Base-by-base conservation (phyloP, 2,329 filamentous ascomycete species). In the Colletotrichum endophyticum region DNA sequence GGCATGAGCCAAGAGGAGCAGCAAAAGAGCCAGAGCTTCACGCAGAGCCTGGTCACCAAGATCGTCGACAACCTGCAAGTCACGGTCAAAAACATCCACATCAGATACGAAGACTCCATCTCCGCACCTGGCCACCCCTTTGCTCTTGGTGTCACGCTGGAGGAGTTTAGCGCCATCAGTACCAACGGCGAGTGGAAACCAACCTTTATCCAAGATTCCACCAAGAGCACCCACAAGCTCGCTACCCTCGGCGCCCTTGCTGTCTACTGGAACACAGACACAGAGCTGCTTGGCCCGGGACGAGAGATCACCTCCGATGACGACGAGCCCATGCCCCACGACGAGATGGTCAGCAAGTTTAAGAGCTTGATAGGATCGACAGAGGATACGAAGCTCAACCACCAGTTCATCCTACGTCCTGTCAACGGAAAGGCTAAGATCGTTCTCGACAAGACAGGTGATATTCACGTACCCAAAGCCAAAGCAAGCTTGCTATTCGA, bases 51-150 rank as follows among this genome's bases (percentile, higher is more conserved):
- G 80, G 93, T 96, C 64, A 98, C 96, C 49, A 98, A 98, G 80
- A 98, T 99, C 82, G 95, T 99, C 82, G 97, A 99, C 89, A 99
- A 99, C 82, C 89, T 99, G 56, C 97, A 99, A 85, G 95, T 99
- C 80, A 97, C 95, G 28, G 93, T 99, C 85, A 99, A 98, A 89
- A 99, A 99, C 84, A 98, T 99, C 76, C 97, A 99, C 84, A 92
- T 99, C 78, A 95, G 97, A 80, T 99, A 99, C 85, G 97, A 99
- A 86, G 97, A 99, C 86, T 96, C 96, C 16, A 95, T 99, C 81
- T 98, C 97, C 25, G 95, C 96, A 12, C 96, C 96, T 0, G 96
- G 96, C 1, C 97, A 99, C 84, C 96, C 98, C 0, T 99, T 99
- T 81, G 95, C 97, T 7, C 91, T 98, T 8, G 97, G 98, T 66